phyloP scores from a whole-genome alignment of 129 eudicot species.

The Heracleum sosnowskyi region DNA sequence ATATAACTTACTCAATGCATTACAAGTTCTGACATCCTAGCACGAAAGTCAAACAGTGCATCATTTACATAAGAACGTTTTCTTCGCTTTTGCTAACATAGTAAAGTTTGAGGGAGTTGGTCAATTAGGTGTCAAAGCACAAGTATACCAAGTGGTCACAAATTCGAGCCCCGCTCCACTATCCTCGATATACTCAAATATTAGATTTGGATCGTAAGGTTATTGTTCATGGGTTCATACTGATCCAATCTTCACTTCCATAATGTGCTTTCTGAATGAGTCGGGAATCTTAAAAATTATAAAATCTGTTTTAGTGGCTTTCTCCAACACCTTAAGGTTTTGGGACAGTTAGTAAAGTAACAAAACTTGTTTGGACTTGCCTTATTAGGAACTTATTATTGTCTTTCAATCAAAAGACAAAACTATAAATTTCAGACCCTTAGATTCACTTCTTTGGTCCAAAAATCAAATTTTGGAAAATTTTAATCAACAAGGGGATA shows the following conservation, averaged over 20 bases:
- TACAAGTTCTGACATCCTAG: neutral
- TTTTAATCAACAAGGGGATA: neutral
- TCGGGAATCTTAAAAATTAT: neutral
- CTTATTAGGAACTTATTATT: neutral
- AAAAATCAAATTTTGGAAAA: neutral
- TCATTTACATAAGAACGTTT: neutral
- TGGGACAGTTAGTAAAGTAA: neutral
- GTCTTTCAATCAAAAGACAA: neutral
- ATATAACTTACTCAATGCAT: neutral
- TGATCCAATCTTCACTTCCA: neutral
- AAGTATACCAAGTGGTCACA: neutral
- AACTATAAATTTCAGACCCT: neutral
- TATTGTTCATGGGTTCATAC: neutral
- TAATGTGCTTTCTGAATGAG: neutral
- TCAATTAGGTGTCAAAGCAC: neutral
- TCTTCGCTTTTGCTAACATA: neutral
- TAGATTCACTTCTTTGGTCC: neutral
- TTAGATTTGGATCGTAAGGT: neutral
- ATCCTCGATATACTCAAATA: neutral
- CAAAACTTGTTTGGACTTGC: neutral
- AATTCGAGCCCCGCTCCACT: neutral
- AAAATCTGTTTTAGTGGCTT: neutral
- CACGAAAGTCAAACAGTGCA: neutral
- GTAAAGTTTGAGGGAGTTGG: neutral
- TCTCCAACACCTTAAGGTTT: neutral